Evolutionary conservation across 352 stramenopile species (phyloP).

Genomic region (Phytopythium cucurbitacearum): DNA sequence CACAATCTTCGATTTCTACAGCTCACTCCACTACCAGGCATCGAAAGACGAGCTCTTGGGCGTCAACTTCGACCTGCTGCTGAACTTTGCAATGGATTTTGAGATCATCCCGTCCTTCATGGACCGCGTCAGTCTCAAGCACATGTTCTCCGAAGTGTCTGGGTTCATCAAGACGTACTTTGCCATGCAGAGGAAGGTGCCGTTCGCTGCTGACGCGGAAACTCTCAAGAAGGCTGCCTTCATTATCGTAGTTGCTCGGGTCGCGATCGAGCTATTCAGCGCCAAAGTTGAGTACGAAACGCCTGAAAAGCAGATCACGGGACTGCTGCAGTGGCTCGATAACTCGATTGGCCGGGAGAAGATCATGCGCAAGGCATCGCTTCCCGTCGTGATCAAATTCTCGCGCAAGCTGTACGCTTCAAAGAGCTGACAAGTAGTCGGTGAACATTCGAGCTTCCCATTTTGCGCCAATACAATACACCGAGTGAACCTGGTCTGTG

Average conservation of each 20-base stretch:
- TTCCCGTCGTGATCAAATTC: slow-evolving; percentile 72
- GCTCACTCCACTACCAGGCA: slow-evolving; percentile 34
- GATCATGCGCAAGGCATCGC: slow-evolving; percentile 55
- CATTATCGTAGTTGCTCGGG: slow-evolving; percentile 47
- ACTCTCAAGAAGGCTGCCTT: slow-evolving; percentile 74
- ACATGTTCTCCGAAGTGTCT: slow-evolving; percentile 56
- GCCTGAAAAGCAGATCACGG: slow-evolving; percentile 63
- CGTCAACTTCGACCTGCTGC: slow-evolving; percentile 56
- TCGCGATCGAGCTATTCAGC: slow-evolving; percentile 70
- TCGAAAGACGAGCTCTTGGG: slow-evolving; percentile 48
- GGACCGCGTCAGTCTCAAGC: slow-evolving; percentile 71
- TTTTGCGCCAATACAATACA: no score
- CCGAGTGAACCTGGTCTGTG: no score
- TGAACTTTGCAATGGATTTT: slow-evolving; percentile 78
- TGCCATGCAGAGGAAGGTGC: slow-evolving; percentile 46
- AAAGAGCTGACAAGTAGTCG: slow-evolving; percentile 10
- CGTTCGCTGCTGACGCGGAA: slow-evolving; percentile 47
- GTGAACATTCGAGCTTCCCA: no score
- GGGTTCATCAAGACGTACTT: slow-evolving; percentile 63
- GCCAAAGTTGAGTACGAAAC: slow-evolving; percentile 66
- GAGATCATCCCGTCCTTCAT: slow-evolving; percentile 79
- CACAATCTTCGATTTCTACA: slow-evolving; percentile 78
- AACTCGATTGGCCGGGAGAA: slow-evolving; percentile 68
- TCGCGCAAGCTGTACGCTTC: slow-evolving; percentile 59
- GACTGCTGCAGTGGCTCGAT: slow-evolving; percentile 72